A percentile compares a stretch with the other conserved stretches of the same genome.
Evolutionary conservation across 805 yeast species (phyloP).

Genomic region (Ascoidea tarda): DNA sequence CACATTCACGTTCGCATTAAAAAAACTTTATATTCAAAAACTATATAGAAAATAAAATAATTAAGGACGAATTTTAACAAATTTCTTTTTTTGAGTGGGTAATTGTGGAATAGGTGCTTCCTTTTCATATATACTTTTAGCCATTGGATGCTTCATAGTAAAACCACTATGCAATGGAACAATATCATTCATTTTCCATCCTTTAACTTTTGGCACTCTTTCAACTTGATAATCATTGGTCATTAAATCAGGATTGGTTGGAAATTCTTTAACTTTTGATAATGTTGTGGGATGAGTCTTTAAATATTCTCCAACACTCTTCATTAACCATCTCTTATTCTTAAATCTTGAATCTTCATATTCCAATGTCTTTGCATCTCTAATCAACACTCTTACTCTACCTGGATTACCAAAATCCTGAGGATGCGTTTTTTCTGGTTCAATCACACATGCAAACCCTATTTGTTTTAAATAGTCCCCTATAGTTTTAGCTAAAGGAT

Average conservation of each 20-base stretch:
- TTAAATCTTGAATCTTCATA: conserved; percentile 21
- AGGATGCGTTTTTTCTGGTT: conserved; percentile 82
- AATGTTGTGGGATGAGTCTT: conserved; percentile 56
- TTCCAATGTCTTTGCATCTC: conserved; percentile 26
- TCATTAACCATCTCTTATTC: conserved; percentile 55
- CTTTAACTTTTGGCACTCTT: conserved; percentile 66
- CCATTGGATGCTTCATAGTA: conserved; percentile 73
- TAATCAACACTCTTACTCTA: conserved; percentile 67
- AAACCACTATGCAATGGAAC: conserved; percentile 81
- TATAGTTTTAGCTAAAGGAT: conserved; percentile 77
- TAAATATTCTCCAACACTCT: conserved; percentile 45
- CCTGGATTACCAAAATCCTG: conserved; percentile 98
- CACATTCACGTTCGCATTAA: too few relatives aligned
- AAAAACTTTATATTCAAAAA: too few relatives aligned
- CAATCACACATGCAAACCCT: conserved; percentile 43
- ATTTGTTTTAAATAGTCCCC: conserved; percentile 26
- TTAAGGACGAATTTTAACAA: not conserved
- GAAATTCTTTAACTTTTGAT: conserved; percentile 45
- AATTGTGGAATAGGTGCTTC: conserved; percentile 29
- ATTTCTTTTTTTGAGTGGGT: not conserved
- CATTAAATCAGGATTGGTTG: conserved; percentile 22
- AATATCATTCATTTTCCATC: conserved; percentile 72
- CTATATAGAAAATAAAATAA: too few relatives aligned
- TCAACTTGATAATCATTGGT: conserved; percentile 36
- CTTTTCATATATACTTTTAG: conserved; percentile 49